These are phyloP conservation scores for Salvia sclarea DNA, from an alignment of 305 asterid genomes.

Conservation along the genomic window DNA sequence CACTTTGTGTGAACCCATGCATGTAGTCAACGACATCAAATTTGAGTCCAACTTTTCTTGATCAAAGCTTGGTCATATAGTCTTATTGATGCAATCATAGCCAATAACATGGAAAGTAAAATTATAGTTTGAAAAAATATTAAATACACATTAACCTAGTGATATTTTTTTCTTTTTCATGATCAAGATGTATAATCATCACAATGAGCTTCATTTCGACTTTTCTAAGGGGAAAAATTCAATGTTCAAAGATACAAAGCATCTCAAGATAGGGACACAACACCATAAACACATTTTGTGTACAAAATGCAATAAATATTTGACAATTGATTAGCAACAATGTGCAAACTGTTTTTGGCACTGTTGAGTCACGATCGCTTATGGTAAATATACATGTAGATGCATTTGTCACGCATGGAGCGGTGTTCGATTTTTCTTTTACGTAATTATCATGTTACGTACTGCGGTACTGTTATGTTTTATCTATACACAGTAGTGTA, in stretches of 20 bases:
- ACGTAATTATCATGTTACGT: neutral
- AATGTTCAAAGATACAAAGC: conserved; percentile 42
- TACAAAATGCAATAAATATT: neutral
- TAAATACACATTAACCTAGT: neutral
- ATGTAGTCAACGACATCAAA: neutral
- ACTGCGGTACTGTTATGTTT: no score
- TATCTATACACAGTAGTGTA: no score
- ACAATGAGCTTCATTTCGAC: conserved; percentile 17
- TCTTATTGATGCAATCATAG: conserved; percentile 27
- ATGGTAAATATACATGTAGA: neutral
- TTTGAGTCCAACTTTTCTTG: neutral
- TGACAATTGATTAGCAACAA: neutral
- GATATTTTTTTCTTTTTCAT: conserved; percentile 7
- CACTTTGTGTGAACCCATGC: conserved; percentile 28
- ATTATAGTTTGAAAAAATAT: conserved; percentile 33
- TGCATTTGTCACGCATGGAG: neutral
- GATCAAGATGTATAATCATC: conserved; percentile 34
- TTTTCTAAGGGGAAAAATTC: conserved; percentile 23
- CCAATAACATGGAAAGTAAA: conserved; percentile 25
- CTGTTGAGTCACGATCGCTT: neutral
- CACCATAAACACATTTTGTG: neutral
- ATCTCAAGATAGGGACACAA: conserved; percentile 35
- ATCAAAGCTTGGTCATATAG: conserved; percentile 17
- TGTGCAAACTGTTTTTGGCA: neutral
- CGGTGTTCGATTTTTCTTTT: neutral